Evolutionary conservation across 805 yeast species (phyloP).

Genomic region (Candida easanensis): DNA sequence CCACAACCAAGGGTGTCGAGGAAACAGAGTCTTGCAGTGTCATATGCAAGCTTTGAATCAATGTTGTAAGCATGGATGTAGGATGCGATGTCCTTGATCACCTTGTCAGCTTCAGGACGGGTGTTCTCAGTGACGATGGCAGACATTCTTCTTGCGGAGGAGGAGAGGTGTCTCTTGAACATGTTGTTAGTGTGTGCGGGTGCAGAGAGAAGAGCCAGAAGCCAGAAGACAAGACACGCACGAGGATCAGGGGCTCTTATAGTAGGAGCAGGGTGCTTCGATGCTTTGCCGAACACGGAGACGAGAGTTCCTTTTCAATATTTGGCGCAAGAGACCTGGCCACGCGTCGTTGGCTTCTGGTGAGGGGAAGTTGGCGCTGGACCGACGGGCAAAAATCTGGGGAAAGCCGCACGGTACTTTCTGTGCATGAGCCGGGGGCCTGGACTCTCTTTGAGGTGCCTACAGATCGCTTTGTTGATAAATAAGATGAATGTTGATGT

Average conservation of each 20-base stretch:
- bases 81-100: conserved; percentile 45
- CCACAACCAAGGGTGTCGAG: conserved; percentile 62
- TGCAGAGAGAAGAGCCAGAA: too few relatives aligned
- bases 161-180: conserved; percentile 12
- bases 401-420: background rate
- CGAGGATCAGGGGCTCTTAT: background rate
- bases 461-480: too few relatives aligned
- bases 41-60: conserved; percentile 44
- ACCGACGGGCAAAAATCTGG: background rate
- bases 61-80: conserved; percentile 47
- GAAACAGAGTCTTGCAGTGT: conserved; percentile 54
- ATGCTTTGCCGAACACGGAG: conserved; percentile 1
- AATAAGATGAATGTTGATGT: too few relatives aligned
- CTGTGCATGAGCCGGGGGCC: too few relatives aligned
- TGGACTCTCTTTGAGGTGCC: too few relatives aligned
- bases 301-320: background rate
- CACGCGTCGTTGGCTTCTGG: background rate
- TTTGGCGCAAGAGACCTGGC: conserved; percentile 2
- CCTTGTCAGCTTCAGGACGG: conserved; percentile 50
- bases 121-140: conserved; percentile 41
- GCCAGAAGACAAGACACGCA: background rate
- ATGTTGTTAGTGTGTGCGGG: too few relatives aligned
- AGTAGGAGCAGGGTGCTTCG: background rate
- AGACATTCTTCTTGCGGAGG: conserved; percentile 16
- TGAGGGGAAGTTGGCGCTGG: background rate